These are phyloP conservation scores for Cladosporium sp. DNA, from an alignment of 2,329 filamentous ascomycete species.

Conservation along the genomic window DNA sequence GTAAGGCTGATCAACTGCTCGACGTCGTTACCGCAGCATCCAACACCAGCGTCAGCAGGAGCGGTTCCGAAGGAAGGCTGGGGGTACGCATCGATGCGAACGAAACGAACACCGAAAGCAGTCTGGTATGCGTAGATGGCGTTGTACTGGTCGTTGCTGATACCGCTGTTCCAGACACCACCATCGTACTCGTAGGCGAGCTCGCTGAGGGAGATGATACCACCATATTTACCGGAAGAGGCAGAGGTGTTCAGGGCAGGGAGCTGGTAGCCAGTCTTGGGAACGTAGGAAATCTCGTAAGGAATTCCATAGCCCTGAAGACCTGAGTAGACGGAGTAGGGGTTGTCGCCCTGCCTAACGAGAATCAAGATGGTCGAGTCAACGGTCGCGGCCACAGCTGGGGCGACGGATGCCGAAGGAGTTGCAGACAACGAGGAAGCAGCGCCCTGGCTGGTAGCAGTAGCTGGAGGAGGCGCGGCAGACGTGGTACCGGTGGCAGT, in stretches of 20 bases:
- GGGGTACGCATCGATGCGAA: conserved; percentile 61
- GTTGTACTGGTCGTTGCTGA: conserved; percentile 60
- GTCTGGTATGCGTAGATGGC: conserved; percentile 60
- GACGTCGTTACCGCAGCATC: conserved; percentile 53
- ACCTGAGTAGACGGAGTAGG: conserved; percentile 53
- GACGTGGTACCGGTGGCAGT: conserved; percentile 17
- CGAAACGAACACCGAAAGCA: conserved; percentile 61
- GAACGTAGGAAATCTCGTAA: conserved; percentile 58
- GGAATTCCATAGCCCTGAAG: conserved; percentile 64
- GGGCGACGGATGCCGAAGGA: conserved; percentile 7
- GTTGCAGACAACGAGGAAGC: neutral
- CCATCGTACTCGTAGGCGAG: conserved; percentile 57
- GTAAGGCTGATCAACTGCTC: conserved; percentile 59
- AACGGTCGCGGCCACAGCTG: conserved; percentile 10
- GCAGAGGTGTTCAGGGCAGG: conserved; percentile 55
- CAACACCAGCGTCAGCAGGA: conserved; percentile 42
- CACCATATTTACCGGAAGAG: conserved; percentile 59
- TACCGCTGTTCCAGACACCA: conserved; percentile 52
- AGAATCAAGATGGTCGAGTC: conserved; percentile 18
- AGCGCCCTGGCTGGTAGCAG: conserved; percentile 16
- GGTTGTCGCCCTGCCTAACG: conserved; percentile 47
- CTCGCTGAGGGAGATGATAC: conserved; percentile 58
- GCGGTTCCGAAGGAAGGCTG: conserved; percentile 51
- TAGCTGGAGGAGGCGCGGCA: conserved; percentile 16
- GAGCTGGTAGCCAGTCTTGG: conserved; percentile 53